These are phyloP conservation scores for Penicillium sumatraense DNA, from an alignment of 2,329 filamentous ascomycete genomes.

Conservation along the genomic window DNA sequence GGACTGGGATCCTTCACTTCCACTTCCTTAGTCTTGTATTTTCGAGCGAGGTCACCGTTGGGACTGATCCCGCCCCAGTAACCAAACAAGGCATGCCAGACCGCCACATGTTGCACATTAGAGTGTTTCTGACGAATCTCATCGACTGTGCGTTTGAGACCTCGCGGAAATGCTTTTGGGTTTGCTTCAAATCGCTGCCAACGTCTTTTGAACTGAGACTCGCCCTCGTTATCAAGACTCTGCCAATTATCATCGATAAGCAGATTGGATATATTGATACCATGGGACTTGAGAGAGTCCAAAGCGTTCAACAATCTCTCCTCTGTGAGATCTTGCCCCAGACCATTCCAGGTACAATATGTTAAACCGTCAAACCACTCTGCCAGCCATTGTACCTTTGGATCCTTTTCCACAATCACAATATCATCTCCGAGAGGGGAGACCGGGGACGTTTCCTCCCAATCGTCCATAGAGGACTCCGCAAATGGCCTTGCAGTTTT, in stretches of 20 bases:
- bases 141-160: slow-evolving; percentile 72
- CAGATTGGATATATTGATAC: slow-evolving; percentile 79
- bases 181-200: slow-evolving; percentile 91
- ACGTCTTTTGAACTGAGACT: slow-evolving; percentile 56
- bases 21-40: slow-evolving; percentile 74
- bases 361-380: slow-evolving; percentile 92
- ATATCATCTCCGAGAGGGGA: slow-evolving; percentile 47
- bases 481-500: slow-evolving; percentile 56
- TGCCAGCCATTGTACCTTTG: slow-evolving; percentile 68
- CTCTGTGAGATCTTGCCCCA: slow-evolving; percentile 82
- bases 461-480: slow-evolving; percentile 10
- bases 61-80: slow-evolving; percentile 92
- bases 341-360: slow-evolving; percentile 95
- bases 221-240: slow-evolving; percentile 64
- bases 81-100: slow-evolving; percentile 88
- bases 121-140: slow-evolving; percentile 72
- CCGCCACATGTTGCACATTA: slow-evolving; percentile 79
- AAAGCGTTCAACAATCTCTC: slow-evolving; percentile 78
- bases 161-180: slow-evolving; percentile 74
- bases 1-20: slow-evolving; percentile 58
- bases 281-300: slow-evolving; percentile 68
- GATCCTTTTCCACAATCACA: slow-evolving; percentile 46
- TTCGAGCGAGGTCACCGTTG: slow-evolving; percentile 71
- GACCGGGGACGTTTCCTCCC: slow-evolving; percentile 27
- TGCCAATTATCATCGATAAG: slow-evolving; percentile 99